Conservation (phyloP, 768 basidiomycete genomes). For the Asterophora lycoperdoides region DNA sequence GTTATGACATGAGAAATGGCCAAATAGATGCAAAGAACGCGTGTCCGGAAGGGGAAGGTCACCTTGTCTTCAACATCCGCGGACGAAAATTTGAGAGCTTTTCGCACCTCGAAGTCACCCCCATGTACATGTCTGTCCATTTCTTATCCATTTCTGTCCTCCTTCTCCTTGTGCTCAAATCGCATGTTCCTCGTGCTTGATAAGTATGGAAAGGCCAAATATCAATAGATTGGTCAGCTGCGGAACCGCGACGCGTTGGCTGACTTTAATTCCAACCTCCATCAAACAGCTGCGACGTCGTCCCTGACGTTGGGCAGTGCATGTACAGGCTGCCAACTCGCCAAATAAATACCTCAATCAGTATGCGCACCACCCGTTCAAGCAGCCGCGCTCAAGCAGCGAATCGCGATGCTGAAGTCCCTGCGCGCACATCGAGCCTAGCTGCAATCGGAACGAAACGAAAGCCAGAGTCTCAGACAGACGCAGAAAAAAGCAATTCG, state of each 20-base stretch:
- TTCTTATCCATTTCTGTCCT: too few relatives aligned
- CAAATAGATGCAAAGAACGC: constrained; percentile 6
- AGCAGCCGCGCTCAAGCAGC: constrained; percentile 21
- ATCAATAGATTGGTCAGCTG: neutral
- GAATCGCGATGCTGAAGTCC: constrained; percentile 1
- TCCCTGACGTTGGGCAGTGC: neutral
- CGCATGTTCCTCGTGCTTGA: neutral
- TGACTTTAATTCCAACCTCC: neutral
- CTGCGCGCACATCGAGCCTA: constrained; percentile 2
- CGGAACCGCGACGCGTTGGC: neutral
- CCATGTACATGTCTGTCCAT: too few relatives aligned
- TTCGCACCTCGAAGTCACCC: too few relatives aligned
- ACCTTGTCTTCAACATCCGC: neutral
- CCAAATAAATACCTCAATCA: constrained; percentile 8
- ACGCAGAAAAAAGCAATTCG: constrained; percentile 4
- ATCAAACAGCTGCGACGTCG: too few relatives aligned
- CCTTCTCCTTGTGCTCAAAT: too few relatives aligned
- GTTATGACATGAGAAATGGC: constrained; percentile 3
- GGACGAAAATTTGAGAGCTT: neutral
- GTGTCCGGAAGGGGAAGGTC: neutral
- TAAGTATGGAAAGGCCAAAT: neutral
- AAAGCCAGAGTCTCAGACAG: constrained; percentile 7
- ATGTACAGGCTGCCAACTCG: constrained; percentile 2
- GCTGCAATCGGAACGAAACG: constrained; percentile 15
- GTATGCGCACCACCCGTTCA: constrained; percentile 30